phyloP scores from a whole-genome alignment of 2,329 filamentous ascomycete species.

The Trichophyton equinum region DNA sequence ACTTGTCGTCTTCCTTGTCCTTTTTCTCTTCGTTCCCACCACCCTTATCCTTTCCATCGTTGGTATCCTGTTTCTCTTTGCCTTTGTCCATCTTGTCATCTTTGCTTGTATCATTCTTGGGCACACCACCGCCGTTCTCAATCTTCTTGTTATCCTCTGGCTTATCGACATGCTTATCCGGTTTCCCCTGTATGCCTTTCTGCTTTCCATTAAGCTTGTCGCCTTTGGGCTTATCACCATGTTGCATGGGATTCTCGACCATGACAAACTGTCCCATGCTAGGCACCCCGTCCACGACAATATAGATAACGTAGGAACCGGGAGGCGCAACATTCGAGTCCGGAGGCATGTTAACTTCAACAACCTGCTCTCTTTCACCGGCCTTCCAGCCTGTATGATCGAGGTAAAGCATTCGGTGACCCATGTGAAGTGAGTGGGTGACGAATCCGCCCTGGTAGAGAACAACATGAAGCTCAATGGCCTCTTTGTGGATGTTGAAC shows the following conservation, averaged over 20 bases:
- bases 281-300: slow-evolving; percentile 44
- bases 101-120: background rate
- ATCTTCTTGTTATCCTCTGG: background rate
- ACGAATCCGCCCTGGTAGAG: slow-evolving; percentile 50
- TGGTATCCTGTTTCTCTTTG: background rate
- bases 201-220: background rate
- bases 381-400: slow-evolving; percentile 39
- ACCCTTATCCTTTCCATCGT: background rate
- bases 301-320: slow-evolving; percentile 49
- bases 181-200: background rate
- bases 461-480: slow-evolving; percentile 36
- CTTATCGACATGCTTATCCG: background rate
- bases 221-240: background rate
- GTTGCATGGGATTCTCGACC: slow-evolving; percentile 8
- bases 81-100: background rate
- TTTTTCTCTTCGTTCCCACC: background rate
- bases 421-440: slow-evolving; percentile 51
- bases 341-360: slow-evolving; percentile 44
- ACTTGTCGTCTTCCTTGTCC: background rate
- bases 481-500: slow-evolving; percentile 35
- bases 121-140: background rate
- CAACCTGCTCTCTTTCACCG: slow-evolving; percentile 29
- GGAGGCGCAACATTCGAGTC: slow-evolving; percentile 45
- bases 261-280: slow-evolving; percentile 41
- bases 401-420: slow-evolving; percentile 45